Evolutionary conservation across 2,329 filamentous ascomycete species (phyloP).

Genomic region (Chaetomium strumarium): DNA sequence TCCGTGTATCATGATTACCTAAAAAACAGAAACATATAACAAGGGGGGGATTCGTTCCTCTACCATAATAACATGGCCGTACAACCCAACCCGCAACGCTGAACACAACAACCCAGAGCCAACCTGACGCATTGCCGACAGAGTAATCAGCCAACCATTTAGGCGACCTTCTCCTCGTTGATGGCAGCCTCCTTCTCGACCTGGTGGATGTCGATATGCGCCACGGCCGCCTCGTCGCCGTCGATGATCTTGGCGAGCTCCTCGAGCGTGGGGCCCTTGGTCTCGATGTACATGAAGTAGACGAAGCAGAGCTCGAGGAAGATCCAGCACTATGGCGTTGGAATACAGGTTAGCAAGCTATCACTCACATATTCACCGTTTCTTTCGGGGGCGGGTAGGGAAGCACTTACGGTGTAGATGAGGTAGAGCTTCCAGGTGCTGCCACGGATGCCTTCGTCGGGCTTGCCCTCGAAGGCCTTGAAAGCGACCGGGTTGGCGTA

Average conservation of each 20-base stretch:
- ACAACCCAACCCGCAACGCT: neutral
- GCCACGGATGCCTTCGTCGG: too few relatives aligned
- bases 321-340: conserved; percentile 41
- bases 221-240: conserved; percentile 48
- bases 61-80: conserved; percentile 1
- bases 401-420: conserved; percentile 45
- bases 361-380: too few relatives aligned
- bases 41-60: conserved; percentile 4
- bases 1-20: conserved; percentile 6
- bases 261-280: conserved; percentile 58
- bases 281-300: conserved; percentile 55
- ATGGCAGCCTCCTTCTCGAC: conserved; percentile 38
- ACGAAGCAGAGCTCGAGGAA: conserved; percentile 49
- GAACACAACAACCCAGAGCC: neutral
- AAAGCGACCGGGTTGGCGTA: conserved; percentile 52
- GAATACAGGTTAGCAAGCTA: neutral
- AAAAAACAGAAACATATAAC: conserved; percentile 3
- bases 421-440: conserved; percentile 50
- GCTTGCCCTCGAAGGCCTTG: conserved; percentile 34
- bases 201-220: conserved; percentile 39
- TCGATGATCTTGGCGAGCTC: conserved; percentile 63
- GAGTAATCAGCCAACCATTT: conserved; percentile 3
- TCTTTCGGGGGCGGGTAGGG: too few relatives aligned
- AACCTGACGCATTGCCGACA: neutral
- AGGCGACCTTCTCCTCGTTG: conserved; percentile 20